Conservation (phyloP, 495 filamentous ascomycete genomes). For the Tuber indicum region DNA sequence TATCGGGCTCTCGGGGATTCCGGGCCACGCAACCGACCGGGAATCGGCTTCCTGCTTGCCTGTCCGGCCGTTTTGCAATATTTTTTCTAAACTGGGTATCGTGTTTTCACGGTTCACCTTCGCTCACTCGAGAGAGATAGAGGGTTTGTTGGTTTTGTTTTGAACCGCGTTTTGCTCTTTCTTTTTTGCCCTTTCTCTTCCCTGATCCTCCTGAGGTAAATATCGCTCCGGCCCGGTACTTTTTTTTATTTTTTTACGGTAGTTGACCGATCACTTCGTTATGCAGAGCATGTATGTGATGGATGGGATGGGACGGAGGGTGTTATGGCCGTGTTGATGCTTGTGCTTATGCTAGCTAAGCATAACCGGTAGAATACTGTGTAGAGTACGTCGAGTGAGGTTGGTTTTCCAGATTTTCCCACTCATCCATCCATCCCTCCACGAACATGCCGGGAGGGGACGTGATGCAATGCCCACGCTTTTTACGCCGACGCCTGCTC, state of each 20-base stretch:
- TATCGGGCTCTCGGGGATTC: background rate
- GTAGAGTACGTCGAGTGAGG: background rate
- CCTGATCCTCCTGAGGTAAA: background rate
- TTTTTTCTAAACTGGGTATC: background rate
- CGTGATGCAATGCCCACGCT: conserved; percentile 3
- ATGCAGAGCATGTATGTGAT: conserved; percentile 1
- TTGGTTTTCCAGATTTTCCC: conserved; percentile 3
- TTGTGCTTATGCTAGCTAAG: background rate
- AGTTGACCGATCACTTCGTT: conserved; percentile 4
- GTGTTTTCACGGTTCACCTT: background rate
- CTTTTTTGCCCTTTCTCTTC: background rate
- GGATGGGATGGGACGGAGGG: background rate
- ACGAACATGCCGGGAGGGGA: background rate
- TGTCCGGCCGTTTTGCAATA: background rate
- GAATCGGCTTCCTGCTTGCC: background rate
- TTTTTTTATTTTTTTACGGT: background rate
- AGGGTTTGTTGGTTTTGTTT: background rate
- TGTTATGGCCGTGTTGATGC: background rate
- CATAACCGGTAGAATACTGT: background rate
- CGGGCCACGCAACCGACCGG: background rate
- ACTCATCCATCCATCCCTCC: background rate
- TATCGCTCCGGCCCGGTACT: background rate
- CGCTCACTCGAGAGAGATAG: background rate
- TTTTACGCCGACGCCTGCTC: background rate
- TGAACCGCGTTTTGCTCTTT: background rate